These are phyloP conservation scores for Phellopilus nigrolimitatus DNA, from an alignment of 1,284 basidiomycete species.

Conservation along the genomic window DNA sequence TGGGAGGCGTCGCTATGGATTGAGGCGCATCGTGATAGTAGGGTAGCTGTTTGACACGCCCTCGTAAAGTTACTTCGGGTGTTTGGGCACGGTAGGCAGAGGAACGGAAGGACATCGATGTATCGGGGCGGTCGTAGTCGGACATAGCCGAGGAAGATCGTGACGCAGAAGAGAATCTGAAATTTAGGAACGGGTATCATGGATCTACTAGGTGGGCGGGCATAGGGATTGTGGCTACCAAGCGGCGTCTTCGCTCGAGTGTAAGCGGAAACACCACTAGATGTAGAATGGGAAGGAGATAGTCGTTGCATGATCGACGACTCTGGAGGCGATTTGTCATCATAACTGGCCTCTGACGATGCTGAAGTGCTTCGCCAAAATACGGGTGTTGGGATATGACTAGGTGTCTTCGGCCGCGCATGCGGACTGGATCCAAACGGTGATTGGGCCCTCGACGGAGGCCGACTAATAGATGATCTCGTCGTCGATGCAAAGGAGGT, in stretches of 20 bases:
- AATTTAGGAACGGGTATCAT: constrained; percentile 76
- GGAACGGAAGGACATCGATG: constrained; percentile 45
- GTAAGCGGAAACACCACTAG: constrained; percentile 26
- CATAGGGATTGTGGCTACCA: constrained; percentile 41
- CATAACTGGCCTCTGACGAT: constrained; percentile 40
- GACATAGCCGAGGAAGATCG: constrained; percentile 70
- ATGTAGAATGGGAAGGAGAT: constrained; percentile 52
- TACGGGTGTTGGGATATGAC: constrained; percentile 61
- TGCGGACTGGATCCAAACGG: constrained; percentile 29
- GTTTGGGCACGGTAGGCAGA: constrained; percentile 57
- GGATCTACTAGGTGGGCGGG: constrained; percentile 75
- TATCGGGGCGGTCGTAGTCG: constrained; percentile 50
- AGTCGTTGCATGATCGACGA: constrained; percentile 49
- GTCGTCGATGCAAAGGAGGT: constrained; percentile 63
- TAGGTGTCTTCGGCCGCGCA: constrained; percentile 70
- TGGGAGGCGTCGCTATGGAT: not conserved
- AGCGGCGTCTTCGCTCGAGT: constrained; percentile 37
- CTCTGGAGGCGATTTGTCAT: constrained; percentile 38
- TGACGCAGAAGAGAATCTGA: constrained; percentile 63
- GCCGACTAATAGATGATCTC: constrained; percentile 43
- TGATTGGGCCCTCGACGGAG: constrained; percentile 36
- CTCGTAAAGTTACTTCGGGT: constrained; percentile 56
- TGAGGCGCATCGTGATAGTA: constrained; percentile 41
- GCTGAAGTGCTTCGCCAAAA: constrained; percentile 45
- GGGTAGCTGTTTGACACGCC: constrained; percentile 51